Base-by-base conservation (phyloP, 148 eudicot species). In the Camellia sinensis region DNA sequence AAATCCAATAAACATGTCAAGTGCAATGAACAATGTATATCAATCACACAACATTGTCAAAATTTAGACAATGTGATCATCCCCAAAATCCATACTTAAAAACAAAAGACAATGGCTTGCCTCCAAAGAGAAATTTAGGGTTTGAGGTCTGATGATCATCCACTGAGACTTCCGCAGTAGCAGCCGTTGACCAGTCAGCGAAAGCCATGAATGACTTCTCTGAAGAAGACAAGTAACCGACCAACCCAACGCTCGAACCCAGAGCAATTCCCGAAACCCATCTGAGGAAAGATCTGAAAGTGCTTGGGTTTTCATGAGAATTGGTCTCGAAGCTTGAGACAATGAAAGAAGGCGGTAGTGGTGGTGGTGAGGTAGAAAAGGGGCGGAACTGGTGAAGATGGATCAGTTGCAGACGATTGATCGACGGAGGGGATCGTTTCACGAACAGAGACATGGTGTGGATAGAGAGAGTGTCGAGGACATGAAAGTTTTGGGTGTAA, bases 121-220 rank as follows among this genome's bases (percentile, higher is more conserved):
- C 89, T 67, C 83, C 83, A 80, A 89, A 87, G 15, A 89, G 80
- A 83, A 85, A 89, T 54, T 72, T 85, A 80, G 87, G 77, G 83
- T 60, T 76, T 7, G 69, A 67, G 59, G 13, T 41, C n/a, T 41
- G 69, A 56, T 67, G 69, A 56, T 67, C 74, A 13, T 21, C 83
- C 8, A 66, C 7, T 1, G 79, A 56, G 67, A 46, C 75, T 2
- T 56, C 75, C 21, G 73, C 19, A 48, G 70, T 17, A 21, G 60
- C 75, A 12, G 52, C 63, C 43, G 76, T 37, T 43, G 76, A 69
- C 76, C 76, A 81, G 69, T 81, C 76, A 76, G 76, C 64, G 59
- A 59, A 81, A 19, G 80, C 69, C 53, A 68, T 71, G 2, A n/a
- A 19, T 11, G 72, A n/a, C 66, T 71, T 71, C 43, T 22, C 43